These are phyloP conservation scores for Wickerhamomyces chambardii DNA, from an alignment of 805 yeast genomes.

Conservation along the genomic window DNA sequence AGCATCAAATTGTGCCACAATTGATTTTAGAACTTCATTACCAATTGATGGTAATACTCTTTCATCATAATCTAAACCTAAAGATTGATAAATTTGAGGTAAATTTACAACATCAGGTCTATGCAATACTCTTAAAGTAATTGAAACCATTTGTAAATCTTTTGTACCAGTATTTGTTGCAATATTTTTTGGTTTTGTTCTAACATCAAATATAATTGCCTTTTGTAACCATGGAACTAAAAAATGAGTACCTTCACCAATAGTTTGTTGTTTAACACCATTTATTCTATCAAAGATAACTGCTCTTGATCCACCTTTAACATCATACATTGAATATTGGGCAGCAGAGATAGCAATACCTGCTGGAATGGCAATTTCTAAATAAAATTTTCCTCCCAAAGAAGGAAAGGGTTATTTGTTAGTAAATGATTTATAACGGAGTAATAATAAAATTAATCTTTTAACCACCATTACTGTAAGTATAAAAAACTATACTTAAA, in stretches of 20 bases:
- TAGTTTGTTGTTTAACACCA: slow-evolving; percentile 83
- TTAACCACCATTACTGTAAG: too few species aligned
- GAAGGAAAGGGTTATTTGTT: too few species aligned
- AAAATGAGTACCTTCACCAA: slow-evolving; percentile 97
- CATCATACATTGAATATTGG: slow-evolving; percentile 86
- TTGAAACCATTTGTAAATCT: slow-evolving; percentile 91
- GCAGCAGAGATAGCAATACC: slow-evolving; percentile 64
- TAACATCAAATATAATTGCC: slow-evolving; percentile 83
- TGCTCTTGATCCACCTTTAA: slow-evolving; percentile 92
- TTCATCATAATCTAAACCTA: slow-evolving; percentile 94
- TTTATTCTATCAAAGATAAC: slow-evolving; percentile 86
- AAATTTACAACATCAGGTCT: slow-evolving; percentile 82
- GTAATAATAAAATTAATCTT: too few species aligned
- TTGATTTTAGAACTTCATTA: slow-evolving; percentile 81
- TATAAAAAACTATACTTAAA: too few species aligned
- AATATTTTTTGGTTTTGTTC: slow-evolving; percentile 92
- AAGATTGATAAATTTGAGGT: slow-evolving; percentile 81
- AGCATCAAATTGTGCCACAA: slow-evolving; percentile 92
- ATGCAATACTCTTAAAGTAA: slow-evolving; percentile 88
- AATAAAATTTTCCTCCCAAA: too few species aligned
- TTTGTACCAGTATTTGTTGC: slow-evolving; percentile 95
- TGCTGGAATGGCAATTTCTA: slow-evolving; percentile 55
- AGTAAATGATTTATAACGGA: too few species aligned
- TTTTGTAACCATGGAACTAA: slow-evolving; percentile 93
- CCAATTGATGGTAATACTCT: slow-evolving; percentile 89